Evolutionary conservation across 2,329 filamentous ascomycete species (phyloP).

Genomic region (Pleoardoris graminearum): DNA sequence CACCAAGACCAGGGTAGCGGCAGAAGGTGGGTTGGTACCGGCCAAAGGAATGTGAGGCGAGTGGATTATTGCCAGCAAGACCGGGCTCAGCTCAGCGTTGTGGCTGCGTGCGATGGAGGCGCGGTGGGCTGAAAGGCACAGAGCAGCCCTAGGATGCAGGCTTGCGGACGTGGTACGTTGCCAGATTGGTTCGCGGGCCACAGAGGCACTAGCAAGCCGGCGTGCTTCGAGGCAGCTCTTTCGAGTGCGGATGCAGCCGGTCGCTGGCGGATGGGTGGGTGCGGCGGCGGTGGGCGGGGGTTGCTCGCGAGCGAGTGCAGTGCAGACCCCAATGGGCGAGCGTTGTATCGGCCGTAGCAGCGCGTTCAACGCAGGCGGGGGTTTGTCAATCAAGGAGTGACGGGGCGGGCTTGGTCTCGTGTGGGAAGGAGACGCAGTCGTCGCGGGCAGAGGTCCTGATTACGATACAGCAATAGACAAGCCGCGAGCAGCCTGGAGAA

Average conservation of each 20-base stretch:
- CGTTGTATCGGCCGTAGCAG: slow-evolving; percentile 2
- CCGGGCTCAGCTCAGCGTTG: slow-evolving; percentile 30
- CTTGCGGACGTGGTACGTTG: slow-evolving; percentile 25
- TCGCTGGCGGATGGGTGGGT: slow-evolving; percentile 10
- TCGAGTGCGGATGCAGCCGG: slow-evolving; percentile 19
- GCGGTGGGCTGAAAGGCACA: slow-evolving; percentile 21
- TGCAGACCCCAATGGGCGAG: slow-evolving; percentile 2
- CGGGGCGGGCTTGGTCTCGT: slow-evolving; percentile 19
- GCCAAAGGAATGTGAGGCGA: slow-evolving; percentile 48
- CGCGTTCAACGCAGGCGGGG: slow-evolving; percentile 16
- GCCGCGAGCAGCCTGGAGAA: slow-evolving; percentile 43
- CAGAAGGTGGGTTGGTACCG: slow-evolving; percentile 43
- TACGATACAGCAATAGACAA: slow-evolving; percentile 47
- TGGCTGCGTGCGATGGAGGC: slow-evolving; percentile 21
- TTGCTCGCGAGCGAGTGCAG: background rate
- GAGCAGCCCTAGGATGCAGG: slow-evolving; percentile 29
- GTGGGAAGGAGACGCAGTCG: slow-evolving; percentile 11
- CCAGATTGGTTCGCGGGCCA: no score
- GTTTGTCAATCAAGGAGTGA: slow-evolving; percentile 35
- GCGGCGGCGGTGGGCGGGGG: background rate
- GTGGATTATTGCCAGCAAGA: slow-evolving; percentile 39
- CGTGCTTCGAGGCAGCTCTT: slow-evolving; percentile 15
- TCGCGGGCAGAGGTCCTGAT: slow-evolving; percentile 25
- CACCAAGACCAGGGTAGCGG: slow-evolving; percentile 46
- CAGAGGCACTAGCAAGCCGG: slow-evolving; percentile 1